Evolutionary conservation across 257 asterid species (phyloP).

Genomic region (Primulina tabacum): DNA sequence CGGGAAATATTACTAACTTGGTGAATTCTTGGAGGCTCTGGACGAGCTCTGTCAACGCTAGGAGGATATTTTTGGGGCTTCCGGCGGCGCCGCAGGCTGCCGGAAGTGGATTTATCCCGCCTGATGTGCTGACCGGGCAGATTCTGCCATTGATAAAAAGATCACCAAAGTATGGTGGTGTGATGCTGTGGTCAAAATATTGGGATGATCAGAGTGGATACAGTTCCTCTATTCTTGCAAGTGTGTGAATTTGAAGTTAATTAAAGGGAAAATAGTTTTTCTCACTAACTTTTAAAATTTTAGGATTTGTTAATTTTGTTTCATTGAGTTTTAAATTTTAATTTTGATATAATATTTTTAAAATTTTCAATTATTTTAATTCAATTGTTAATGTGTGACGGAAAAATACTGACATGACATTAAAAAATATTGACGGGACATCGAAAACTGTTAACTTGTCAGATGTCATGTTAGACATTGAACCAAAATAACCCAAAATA

Average conservation of each 20-base stretch:
- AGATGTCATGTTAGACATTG: too few species aligned
- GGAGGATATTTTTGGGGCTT: constrained; percentile 56
- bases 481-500: too few species aligned
- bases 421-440: too few species aligned
- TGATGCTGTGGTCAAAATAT: constrained; percentile 72
- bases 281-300: too few species aligned
- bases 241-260: constrained; percentile 27
- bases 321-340: too few species aligned
- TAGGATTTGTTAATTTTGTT: too few species aligned
- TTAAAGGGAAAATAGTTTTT: too few species aligned
- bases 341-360: too few species aligned
- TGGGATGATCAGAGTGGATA: constrained; percentile 58
- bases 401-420: too few species aligned
- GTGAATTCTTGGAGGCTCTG: constrained; percentile 46
- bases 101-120: constrained; percentile 67
- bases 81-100: constrained; percentile 63
- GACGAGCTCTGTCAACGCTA: constrained; percentile 37
- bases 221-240: constrained; percentile 35
- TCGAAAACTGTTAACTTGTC: too few species aligned
- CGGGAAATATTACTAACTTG: constrained; percentile 35
- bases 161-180: constrained; percentile 62
- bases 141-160: constrained; percentile 50
- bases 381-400: too few species aligned
- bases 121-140: constrained; percentile 36
- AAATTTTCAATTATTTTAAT: too few species aligned